Percentiles rank a stretch among this genome's conserved stretches.
Conservation (phyloP, 306 rosid species). For the Cyamopsis tetragonoloba region DNA sequence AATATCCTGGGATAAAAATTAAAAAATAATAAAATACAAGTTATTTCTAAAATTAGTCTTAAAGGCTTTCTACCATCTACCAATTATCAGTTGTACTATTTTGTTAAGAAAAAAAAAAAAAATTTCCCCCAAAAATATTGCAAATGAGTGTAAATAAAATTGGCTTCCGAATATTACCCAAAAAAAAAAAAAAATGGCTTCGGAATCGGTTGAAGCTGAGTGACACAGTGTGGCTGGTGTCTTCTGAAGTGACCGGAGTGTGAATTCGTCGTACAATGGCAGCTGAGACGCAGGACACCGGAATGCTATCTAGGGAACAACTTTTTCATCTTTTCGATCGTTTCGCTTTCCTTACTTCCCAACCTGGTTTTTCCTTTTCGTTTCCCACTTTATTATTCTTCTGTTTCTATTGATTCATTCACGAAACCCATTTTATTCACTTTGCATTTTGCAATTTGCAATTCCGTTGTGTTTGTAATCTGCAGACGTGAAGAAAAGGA, state of each 20-base stretch:
- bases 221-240: background rate
- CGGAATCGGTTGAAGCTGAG: background rate
- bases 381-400: background rate
- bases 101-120: too few species aligned
- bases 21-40: too few species aligned
- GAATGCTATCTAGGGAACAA: conserved; percentile 55
- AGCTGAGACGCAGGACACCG: conserved; percentile 22
- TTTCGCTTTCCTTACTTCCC: conserved; percentile 55
- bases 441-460: background rate
- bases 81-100: too few species aligned
- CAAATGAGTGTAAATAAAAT: too few species aligned
- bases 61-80: too few species aligned
- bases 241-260: background rate
- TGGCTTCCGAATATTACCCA: background rate
- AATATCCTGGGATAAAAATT: too few species aligned
- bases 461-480: background rate
- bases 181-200: background rate
- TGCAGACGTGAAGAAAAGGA: conserved; percentile 72
- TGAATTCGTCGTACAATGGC: conserved; percentile 13
- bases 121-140: too few species aligned
- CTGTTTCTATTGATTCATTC: background rate
- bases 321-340: conserved; percentile 70
- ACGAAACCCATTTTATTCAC: background rate
- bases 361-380: conserved; percentile 43
- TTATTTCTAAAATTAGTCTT: too few species aligned